Evolutionary conservation across 1,284 basidiomycete genomes (phyloP).

Genomic region (Microbotryomycetes sp.): DNA sequence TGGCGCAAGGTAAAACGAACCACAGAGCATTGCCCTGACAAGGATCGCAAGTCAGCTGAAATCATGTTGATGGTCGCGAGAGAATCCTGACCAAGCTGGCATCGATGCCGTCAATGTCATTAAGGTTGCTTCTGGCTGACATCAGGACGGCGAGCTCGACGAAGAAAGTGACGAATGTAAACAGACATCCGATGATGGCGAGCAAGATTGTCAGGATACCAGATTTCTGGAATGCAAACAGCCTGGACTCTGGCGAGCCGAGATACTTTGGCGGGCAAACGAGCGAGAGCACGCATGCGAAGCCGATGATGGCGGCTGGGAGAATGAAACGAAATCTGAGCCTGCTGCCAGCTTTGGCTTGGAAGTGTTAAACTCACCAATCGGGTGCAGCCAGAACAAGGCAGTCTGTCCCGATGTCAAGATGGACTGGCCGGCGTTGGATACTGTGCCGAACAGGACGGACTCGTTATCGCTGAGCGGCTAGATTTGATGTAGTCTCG

Average conservation of each 20-base stretch:
- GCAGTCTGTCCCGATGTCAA: constrained; percentile 10
- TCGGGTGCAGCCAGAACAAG: constrained; percentile 23
- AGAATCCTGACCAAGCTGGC: constrained; percentile 9
- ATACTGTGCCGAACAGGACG: neutral
- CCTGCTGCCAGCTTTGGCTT: neutral
- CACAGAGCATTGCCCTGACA: constrained; percentile 28
- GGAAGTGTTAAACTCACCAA: constrained; percentile 12
- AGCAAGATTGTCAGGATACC: constrained; percentile 28
- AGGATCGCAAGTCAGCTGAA: neutral
- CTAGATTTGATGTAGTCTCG: neutral
- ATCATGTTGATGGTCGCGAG: no score
- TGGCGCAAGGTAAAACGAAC: constrained; percentile 20
- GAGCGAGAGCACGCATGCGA: constrained; percentile 16
- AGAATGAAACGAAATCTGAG: no score
- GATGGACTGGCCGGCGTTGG: constrained; percentile 1
- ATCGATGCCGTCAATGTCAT: constrained; percentile 7
- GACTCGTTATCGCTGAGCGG: neutral
- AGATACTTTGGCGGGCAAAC: constrained; percentile 20
- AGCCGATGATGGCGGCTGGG: constrained; percentile 18
- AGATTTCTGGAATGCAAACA: constrained; percentile 26
- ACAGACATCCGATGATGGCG: constrained; percentile 7
- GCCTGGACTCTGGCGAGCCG: constrained; percentile 19
- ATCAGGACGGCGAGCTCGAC: constrained; percentile 20
- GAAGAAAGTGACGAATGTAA: constrained; percentile 19
- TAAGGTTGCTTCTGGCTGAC: constrained; percentile 16